These are phyloP conservation scores for Aspergillus sergii DNA, from an alignment of 2,329 filamentous ascomycete species.

Conservation along the genomic window DNA sequence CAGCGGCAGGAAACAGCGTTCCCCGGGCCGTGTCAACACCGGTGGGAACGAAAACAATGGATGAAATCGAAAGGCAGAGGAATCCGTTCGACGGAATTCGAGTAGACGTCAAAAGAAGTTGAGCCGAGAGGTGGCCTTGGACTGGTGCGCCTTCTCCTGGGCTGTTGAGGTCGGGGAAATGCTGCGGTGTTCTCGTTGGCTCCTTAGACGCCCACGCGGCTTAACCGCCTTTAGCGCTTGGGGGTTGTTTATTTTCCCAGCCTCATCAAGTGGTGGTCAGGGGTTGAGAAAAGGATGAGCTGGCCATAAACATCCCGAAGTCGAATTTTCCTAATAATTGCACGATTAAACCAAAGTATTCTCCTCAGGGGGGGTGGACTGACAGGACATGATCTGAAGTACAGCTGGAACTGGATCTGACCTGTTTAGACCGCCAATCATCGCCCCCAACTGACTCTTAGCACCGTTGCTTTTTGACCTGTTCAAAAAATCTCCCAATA, in stretches of 20 bases:
- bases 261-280: slow-evolving; percentile 13
- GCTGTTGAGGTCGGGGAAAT: slow-evolving; percentile 19
- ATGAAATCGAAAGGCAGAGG: slow-evolving; percentile 8
- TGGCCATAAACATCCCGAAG: neutral
- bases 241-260: slow-evolving; percentile 7
- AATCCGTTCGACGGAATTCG: slow-evolving; percentile 8
- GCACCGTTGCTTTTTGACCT: slow-evolving; percentile 11
- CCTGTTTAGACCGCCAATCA: slow-evolving; percentile 1
- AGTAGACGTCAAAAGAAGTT: neutral
- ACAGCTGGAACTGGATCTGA: neutral
- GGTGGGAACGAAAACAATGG: slow-evolving; percentile 14
- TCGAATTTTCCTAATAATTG: neutral
- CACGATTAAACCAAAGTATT: neutral
- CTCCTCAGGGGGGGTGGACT: neutral
- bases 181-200: slow-evolving; percentile 23
- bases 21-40: slow-evolving; percentile 27
- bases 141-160: slow-evolving; percentile 23
- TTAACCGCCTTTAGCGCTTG: slow-evolving; percentile 31
- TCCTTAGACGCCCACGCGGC: slow-evolving; percentile 24
- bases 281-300: neutral
- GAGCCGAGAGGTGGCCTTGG: slow-evolving; percentile 1
- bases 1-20: slow-evolving; percentile 27
- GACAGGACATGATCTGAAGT: neutral
- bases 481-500: neutral
- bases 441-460: neutral